A percentile compares a stretch with the other conserved stretches of the same genome.
These are phyloP conservation scores for Magnusiomyces sp. DNA, from an alignment of 1,139 yeast genomes.

Conservation along the genomic window DNA sequence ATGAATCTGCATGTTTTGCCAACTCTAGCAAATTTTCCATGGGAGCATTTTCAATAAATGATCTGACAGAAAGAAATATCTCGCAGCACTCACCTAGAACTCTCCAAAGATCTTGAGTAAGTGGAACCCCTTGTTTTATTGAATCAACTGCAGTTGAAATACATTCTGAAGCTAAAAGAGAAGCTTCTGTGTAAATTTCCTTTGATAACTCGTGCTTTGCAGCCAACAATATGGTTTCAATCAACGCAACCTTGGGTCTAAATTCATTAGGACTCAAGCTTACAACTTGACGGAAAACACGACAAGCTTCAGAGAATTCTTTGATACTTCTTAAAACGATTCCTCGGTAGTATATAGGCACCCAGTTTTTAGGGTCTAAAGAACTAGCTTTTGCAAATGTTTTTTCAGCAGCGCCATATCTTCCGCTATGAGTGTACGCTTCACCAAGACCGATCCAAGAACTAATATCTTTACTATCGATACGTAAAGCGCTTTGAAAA, in stretches of 20 bases:
- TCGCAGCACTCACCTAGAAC: constrained; percentile 43
- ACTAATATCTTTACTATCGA: constrained; percentile 55
- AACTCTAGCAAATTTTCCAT: constrained; percentile 19
- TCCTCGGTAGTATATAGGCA: constrained; percentile 61
- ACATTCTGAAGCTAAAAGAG: constrained; percentile 37
- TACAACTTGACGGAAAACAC: constrained; percentile 38
- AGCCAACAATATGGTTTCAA: constrained; percentile 49
- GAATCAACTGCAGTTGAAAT: constrained; percentile 32
- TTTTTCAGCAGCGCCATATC: constrained; percentile 76
- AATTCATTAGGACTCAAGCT: constrained; percentile 41
- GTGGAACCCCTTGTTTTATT: constrained; percentile 17
- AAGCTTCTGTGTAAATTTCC: constrained; percentile 63
- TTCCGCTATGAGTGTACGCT: constrained; percentile 77
- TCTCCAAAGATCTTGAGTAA: constrained; percentile 49
- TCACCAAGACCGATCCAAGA: constrained; percentile 96
- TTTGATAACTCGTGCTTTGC: constrained; percentile 44
- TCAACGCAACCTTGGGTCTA: constrained; percentile 49
- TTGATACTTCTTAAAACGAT: constrained; percentile 45
- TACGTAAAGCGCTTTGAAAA: constrained; percentile 78
- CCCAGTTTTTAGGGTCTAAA: constrained; percentile 48
- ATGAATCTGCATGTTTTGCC: constrained; percentile 3
- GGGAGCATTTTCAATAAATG: constrained; percentile 37
- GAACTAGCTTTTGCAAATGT: constrained; percentile 63
- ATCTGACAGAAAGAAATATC: constrained; percentile 39
- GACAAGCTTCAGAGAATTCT: constrained; percentile 43